phyloP scores from a whole-genome alignment of 139 green algal genomes.

The Coelastrella sp. region DNA sequence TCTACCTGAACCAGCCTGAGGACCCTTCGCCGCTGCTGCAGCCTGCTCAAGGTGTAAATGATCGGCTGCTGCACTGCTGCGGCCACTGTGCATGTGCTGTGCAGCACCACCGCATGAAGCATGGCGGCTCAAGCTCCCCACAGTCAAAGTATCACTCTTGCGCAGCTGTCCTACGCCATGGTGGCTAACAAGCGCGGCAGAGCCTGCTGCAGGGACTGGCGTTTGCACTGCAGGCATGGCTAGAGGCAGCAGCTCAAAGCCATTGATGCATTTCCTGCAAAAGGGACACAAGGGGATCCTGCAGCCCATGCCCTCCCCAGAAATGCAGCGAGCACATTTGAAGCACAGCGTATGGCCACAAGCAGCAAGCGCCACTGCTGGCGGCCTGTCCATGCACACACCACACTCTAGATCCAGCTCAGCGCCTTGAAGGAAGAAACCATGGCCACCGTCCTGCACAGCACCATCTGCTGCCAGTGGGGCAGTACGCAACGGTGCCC shows the following conservation, averaged over 20 bases:
- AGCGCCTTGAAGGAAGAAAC: background rate
- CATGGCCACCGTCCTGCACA: no score
- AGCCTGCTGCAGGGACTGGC: background rate
- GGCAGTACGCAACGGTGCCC: no score
- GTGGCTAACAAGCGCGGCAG: no score
- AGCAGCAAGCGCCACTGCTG: background rate
- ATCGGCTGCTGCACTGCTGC: background rate
- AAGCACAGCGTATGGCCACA: constrained; percentile 1
- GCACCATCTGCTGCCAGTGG: no score
- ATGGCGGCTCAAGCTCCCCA: no score
- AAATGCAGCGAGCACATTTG: background rate
- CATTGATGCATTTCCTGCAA: background rate
- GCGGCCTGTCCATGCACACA: background rate
- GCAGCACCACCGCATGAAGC: no score
- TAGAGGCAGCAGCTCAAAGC: background rate
- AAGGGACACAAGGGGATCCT: constrained; percentile 3
- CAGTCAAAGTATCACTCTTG: no score
- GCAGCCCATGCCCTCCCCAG: background rate
- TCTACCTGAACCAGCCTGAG: background rate
- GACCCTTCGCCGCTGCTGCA: background rate
- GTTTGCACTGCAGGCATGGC: background rate
- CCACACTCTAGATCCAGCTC: background rate
- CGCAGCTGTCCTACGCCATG: no score
- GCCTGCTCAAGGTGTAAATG: background rate
- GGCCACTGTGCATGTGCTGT: no score